Evolutionary conservation across 2,329 filamentous ascomycete genomes (phyloP).

Genomic region (Pseudocercospora musae): DNA sequence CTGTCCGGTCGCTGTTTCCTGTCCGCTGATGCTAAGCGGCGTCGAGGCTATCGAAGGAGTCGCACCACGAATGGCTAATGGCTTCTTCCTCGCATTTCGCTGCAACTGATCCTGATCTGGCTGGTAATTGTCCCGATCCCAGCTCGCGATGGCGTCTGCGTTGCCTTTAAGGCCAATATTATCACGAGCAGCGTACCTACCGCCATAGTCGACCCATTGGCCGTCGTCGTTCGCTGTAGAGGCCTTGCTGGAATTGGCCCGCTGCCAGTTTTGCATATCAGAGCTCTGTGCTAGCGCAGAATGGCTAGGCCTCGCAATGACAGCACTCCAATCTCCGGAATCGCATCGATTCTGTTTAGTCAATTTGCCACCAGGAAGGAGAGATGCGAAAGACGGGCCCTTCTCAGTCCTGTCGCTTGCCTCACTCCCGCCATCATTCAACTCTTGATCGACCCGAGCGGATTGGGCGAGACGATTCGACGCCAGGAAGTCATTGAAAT

Average conservation of each 20-base stretch:
- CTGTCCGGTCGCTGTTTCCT: background rate
- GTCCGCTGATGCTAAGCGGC: background rate
- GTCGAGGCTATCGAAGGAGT: background rate
- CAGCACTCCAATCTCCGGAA: conserved; percentile 4
- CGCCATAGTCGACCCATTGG: conserved; percentile 6
- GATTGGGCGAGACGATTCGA: background rate
- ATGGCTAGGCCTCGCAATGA: background rate
- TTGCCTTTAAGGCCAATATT: conserved; percentile 13
- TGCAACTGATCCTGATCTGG: background rate
- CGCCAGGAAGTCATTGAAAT: background rate
- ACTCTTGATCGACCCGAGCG: background rate
- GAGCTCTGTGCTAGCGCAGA: background rate
- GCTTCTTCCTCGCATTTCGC: background rate
- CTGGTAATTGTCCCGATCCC: conserved; percentile 7
- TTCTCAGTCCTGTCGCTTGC: background rate
- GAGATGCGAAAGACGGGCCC: background rate
- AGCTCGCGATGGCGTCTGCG: conserved; percentile 9
- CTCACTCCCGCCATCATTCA: background rate
- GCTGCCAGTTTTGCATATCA: background rate
- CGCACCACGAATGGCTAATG: background rate
- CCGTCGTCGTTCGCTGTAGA: background rate
- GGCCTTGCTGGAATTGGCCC: background rate
- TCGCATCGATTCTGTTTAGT: background rate
- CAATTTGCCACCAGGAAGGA: background rate
- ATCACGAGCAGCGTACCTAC: conserved; percentile 16